Evolutionary conservation across 1,139 yeast genomes (phyloP).

Genomic region (Magnusiomyces fungicola): DNA sequence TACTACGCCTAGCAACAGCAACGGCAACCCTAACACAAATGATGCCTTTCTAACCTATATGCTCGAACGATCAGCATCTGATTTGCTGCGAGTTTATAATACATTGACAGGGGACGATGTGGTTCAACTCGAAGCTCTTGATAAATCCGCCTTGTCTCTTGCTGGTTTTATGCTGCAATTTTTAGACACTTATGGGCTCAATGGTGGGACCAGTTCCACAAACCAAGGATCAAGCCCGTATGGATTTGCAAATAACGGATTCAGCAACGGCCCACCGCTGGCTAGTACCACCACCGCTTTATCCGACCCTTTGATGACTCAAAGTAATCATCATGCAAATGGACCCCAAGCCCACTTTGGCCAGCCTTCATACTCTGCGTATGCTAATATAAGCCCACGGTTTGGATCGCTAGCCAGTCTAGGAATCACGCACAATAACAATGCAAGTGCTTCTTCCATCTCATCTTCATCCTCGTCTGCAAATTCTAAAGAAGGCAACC

Average conservation of each 20-base stretch:
- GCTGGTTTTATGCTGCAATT: constrained; percentile 23
- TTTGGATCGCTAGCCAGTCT: too few relatives aligned
- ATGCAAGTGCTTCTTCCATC: too few relatives aligned
- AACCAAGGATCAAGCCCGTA: not conserved
- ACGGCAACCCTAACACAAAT: too few relatives aligned
- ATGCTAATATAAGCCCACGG: too few relatives aligned
- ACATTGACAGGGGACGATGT: constrained; percentile 11
- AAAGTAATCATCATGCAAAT: not conserved
- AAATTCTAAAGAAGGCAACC: not conserved
- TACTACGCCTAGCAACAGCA: too few relatives aligned
- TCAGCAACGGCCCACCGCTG: not conserved
- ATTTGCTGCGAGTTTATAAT: constrained; percentile 5
- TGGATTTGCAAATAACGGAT: not conserved
- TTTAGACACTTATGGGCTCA: constrained; percentile 7
- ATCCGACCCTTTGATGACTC: not conserved
- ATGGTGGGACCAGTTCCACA: not conserved
- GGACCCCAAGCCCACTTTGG: constrained; percentile 1
- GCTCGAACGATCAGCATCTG: constrained; percentile 19
- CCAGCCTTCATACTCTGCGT: not conserved
- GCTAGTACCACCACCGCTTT: not conserved
- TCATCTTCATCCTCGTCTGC: not conserved
- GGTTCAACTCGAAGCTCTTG: constrained; percentile 22
- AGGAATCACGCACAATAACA: too few relatives aligned
- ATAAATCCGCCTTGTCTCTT: constrained; percentile 26
- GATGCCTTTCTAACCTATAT: constrained; percentile 6